phyloP scores from a whole-genome alignment of 257 asterid species.

The Dorcoceras hygrometricum region DNA sequence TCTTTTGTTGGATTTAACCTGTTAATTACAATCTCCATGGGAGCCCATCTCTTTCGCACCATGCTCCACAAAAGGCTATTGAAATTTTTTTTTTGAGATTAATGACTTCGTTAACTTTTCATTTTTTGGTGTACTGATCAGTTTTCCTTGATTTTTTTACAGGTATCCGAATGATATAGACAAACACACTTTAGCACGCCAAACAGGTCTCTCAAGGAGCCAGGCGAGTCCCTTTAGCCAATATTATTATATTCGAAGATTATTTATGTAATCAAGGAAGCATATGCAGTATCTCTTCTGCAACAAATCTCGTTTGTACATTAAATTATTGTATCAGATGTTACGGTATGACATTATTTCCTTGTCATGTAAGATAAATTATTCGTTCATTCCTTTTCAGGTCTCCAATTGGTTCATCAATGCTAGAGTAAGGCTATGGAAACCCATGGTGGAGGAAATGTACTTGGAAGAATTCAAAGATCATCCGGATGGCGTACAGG shows the following conservation, averaged over 20 bases:
- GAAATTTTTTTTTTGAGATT: no score
- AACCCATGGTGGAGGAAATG: slow-evolving; percentile 99
- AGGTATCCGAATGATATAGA: slow-evolving; percentile 99
- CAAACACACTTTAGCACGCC: slow-evolving; percentile 90
- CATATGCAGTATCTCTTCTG: slow-evolving; percentile 27
- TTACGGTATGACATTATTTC: slow-evolving; percentile 19
- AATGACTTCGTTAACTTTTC: background rate
- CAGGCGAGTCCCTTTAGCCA: slow-evolving; percentile 63
- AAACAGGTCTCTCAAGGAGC: slow-evolving; percentile 96
- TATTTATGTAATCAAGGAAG: slow-evolving; percentile 31
- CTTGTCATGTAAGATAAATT: slow-evolving; percentile 20
- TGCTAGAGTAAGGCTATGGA: slow-evolving; percentile 95
- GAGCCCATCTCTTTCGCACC: slow-evolving; percentile 28
- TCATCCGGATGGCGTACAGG: slow-evolving; percentile 27
- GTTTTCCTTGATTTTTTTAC: slow-evolving; percentile 19
- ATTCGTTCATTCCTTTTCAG: slow-evolving; percentile 27
- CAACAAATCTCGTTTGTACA: slow-evolving; percentile 1
- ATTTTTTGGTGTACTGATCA: background rate
- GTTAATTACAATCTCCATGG: slow-evolving; percentile 30
- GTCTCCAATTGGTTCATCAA: slow-evolving; percentile 97
- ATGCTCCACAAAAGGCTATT: background rate
- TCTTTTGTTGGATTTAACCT: slow-evolving; percentile 29
- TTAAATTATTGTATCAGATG: slow-evolving; percentile 5
- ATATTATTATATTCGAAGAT: slow-evolving; percentile 22
- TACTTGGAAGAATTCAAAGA: slow-evolving; percentile 78